These are phyloP conservation scores for Metahyphopichia silvanorum DNA, from an alignment of 805 yeast genomes.

Conservation along the genomic window DNA sequence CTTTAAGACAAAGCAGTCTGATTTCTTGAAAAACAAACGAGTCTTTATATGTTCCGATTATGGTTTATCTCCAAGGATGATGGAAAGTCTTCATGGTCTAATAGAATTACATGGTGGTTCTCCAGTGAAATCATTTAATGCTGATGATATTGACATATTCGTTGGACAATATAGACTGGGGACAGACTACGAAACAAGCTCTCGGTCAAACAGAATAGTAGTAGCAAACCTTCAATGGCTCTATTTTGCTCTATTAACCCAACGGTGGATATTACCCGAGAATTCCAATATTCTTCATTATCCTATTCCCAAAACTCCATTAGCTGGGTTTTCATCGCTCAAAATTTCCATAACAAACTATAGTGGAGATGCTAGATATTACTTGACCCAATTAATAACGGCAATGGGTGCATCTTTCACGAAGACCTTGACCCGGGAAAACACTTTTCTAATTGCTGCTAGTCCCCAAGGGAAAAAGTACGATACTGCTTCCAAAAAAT, in stretches of 20 bases:
- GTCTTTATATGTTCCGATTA: conserved; percentile 58
- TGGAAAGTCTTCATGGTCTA: conserved; percentile 37
- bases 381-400: conserved; percentile 59
- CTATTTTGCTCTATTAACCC: conserved; percentile 57
- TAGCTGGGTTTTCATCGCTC: conserved; percentile 53
- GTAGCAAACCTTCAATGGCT: conserved; percentile 76
- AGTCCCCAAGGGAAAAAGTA: conserved; percentile 70
- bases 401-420: conserved; percentile 78
- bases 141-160: conserved; percentile 33
- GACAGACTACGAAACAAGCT: conserved; percentile 47
- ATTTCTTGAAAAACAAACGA: conserved; percentile 40
- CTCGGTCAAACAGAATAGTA: conserved; percentile 36
- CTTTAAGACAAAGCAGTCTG: conserved; percentile 4
- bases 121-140: conserved; percentile 23
- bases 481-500: conserved; percentile 59
- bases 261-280: conserved; percentile 54
- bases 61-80: conserved; percentile 44
- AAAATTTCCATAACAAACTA: conserved; percentile 73
- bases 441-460: conserved; percentile 73
- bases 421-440: conserved; percentile 56
- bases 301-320: conserved; percentile 56
- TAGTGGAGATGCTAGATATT: conserved; percentile 79
- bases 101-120: conserved; percentile 56
- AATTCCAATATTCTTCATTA: conserved; percentile 58
- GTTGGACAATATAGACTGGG: conserved; percentile 66